Evolutionary conservation across 1,139 yeast species (phyloP), one percentile per base, ranked within the genome.

Genomic region (Saccharomyces uvarum): DNA sequence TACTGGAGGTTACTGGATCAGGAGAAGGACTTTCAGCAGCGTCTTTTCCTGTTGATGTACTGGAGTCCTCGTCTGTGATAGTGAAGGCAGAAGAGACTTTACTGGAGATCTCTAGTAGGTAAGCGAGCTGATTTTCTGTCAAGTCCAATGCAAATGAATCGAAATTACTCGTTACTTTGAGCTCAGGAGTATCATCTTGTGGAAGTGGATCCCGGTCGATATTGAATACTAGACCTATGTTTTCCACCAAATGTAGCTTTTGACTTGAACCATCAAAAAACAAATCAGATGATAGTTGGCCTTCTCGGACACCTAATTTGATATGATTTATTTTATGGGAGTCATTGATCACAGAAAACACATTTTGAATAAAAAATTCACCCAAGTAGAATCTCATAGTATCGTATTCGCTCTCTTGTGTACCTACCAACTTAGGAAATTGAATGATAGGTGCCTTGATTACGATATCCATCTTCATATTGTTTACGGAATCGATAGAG

Each of bases 361-460:
- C 71, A 68, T 91, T 93, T 3, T 78, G 74, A 26, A 91, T 82
- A 63, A 79, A 86, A 9, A 93, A 73, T 67, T 93, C 97, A 58
- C 99, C 99, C 54, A 91, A 75, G 62, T 88, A 82, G 4, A 88
- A 81, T 0, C 86, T 82, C 27, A 93, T 69, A 28, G 79, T 75
- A 64, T 93, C 93, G 63, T 79, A 82, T 1, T 67, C 58, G 16
- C 74, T 71, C 7, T 62, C 63, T 0, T 73, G 70, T n/a, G 75
- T 77, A 26, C 75, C 76, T 3, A 76, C 75, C 1, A 81, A 59
- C 53, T 78, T 79, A 0, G 98, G 97, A 63, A 89, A 88, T 1
- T 86, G 82, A 50, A 93, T 75, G 11, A 85, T 85, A 0, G 99
- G 99, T 0, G 98, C 90, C 53, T 81, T 79, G 13, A 93, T 75